Base-by-base conservation (phyloP, 805 yeast species). In the Helenozyma baotianmanensis region DNA sequence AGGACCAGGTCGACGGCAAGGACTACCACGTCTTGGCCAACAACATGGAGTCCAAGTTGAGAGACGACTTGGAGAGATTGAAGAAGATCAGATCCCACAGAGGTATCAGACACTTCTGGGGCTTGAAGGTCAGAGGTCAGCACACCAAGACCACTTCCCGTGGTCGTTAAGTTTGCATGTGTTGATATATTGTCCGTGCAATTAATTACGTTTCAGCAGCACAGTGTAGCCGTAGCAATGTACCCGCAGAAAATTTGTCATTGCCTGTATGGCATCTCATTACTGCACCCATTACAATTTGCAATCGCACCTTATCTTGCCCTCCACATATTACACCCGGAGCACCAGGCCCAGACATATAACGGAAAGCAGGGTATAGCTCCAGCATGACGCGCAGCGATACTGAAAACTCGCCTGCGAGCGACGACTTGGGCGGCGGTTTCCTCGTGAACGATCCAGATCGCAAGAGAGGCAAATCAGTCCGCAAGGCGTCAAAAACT, bases 101-200 rank as follows among this genome's bases (percentile, higher is more conserved):
- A 77, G 99, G 99, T 90, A 83, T 92, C 74, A 88, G 99, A 83
- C 99, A 92, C 81, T 89, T 82, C 90, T 92, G 97, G 97, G 97
- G 97, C 72, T 79, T 92, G 72, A 92, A 92, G 80, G 98, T 94
- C 74, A 88, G 98, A 82, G 98, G 98, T 78, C 98, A 92, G 81
- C 99, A 92, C 80, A 92, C 99, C 82, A 92, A 92, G 85, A 90
- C 98, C 71, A 92, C 99, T 62, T 95, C 97, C 72, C 88, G 98
- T 80, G 89, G 95, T 58, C 70, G 66, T 59, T 65, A 59, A 57
- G 39, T 17, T 14, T 30, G 29, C 33, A 25, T 30, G 21, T 9
- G 31, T 14, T 10, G 30, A 19, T 28, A 14, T 18, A 34, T 21
- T 30, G 35, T 40, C 34, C 47, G 38, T 45, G 49, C 42, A 45